These are phyloP conservation scores for Penicillium riverlandense DNA, from an alignment of 495 filamentous ascomycete genomes.

Conservation along the genomic window DNA sequence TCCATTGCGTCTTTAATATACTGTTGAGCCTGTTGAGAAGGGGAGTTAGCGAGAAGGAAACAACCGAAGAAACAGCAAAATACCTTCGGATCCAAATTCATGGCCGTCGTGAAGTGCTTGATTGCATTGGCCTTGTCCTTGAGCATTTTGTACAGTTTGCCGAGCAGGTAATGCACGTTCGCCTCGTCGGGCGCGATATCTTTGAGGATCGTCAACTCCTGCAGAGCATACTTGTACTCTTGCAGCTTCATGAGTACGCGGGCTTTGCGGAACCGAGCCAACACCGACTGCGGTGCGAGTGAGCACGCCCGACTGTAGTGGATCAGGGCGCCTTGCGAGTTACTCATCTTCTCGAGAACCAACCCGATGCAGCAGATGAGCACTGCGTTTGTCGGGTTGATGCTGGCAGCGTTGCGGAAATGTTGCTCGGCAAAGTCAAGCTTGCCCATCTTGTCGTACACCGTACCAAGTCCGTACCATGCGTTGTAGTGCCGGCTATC, in stretches of 20 bases:
- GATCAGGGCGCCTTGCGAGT: constrained; percentile 64
- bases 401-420: constrained; percentile 74
- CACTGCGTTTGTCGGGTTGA: constrained; percentile 89
- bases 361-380: constrained; percentile 86
- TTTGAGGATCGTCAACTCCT: constrained; percentile 75
- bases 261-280: constrained; percentile 89
- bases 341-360: constrained; percentile 79
- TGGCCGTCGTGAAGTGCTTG: constrained; percentile 83
- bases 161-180: constrained; percentile 89
- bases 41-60: constrained; percentile 12
- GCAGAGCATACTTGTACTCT: constrained; percentile 59
- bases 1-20: constrained; percentile 94
- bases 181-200: constrained; percentile 90
- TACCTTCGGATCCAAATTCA: constrained; percentile 97
- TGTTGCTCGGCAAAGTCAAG: constrained; percentile 85
- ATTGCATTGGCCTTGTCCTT: constrained; percentile 76
- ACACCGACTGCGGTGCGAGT: constrained; percentile 69
- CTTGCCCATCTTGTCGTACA: constrained; percentile 92
- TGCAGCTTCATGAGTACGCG: constrained; percentile 73
- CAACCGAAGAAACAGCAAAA: constrained; percentile 4
- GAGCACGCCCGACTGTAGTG: constrained; percentile 76
- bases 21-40: constrained; percentile 59
- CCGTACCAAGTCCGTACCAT: constrained; percentile 89
- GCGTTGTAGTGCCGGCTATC: constrained; percentile 93
- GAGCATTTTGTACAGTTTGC: constrained; percentile 75